Conservation (phyloP, 306 rosid genomes). For the Prunus salicina region DNA sequence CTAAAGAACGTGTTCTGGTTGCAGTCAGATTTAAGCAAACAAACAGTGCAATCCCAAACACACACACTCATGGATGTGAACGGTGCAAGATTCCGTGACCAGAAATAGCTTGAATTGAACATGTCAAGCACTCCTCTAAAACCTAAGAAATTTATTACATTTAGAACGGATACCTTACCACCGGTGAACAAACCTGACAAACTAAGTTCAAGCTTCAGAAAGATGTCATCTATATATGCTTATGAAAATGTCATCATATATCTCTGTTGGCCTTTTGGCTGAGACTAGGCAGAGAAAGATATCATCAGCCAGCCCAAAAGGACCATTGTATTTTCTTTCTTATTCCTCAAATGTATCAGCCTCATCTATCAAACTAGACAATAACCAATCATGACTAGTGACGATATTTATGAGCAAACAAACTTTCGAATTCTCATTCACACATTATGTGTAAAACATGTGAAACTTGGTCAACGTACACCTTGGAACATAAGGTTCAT, state of each 20-base stretch:
- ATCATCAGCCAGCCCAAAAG: neutral
- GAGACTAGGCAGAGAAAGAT: neutral
- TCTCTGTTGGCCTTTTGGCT: neutral
- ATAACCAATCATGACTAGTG: neutral
- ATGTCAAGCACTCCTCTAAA: neutral
- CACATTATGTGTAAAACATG: neutral
- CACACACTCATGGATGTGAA: neutral
- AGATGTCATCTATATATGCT: neutral
- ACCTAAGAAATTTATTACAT: neutral
- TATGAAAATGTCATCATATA: neutral
- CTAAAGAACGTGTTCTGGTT: neutral
- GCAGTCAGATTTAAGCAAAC: neutral
- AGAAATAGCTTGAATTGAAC: neutral
- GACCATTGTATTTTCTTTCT: neutral
- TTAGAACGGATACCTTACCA: neutral
- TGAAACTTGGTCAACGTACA: neutral
- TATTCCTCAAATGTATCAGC: neutral
- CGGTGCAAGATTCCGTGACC: neutral
- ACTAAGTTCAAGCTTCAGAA: neutral
- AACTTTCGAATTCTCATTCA: neutral
- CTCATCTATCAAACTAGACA: neutral
- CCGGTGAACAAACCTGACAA: neutral
- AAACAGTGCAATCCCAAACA: neutral
- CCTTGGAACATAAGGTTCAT: neutral
- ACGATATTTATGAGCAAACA: neutral